A percentile compares a stretch with the other conserved stretches of the same genome.
These are phyloP conservation scores for Phylloporus arenicola DNA, from an alignment of 768 basidiomycete genomes.

Conservation along the genomic window DNA sequence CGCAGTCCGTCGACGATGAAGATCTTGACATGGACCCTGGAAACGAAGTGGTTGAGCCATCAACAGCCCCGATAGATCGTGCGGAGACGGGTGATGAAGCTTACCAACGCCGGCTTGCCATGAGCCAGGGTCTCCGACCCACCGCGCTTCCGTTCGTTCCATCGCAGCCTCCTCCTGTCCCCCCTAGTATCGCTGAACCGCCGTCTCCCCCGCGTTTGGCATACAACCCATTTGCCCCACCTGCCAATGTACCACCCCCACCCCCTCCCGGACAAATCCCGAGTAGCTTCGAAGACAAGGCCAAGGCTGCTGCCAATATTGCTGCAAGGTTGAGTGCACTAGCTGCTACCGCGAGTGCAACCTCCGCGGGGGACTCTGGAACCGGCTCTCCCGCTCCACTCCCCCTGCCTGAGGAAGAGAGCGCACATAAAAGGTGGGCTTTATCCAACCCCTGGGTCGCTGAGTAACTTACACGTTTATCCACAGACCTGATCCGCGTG, in stretches of 20 bases:
- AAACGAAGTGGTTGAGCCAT: conserved; percentile 3
- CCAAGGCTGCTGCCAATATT: conserved; percentile 76
- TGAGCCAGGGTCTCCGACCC: conserved; percentile 40
- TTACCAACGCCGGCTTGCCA: conserved; percentile 55
- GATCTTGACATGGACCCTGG: conserved; percentile 15
- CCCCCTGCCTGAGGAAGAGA: conserved; percentile 30
- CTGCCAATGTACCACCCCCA: conserved; percentile 54
- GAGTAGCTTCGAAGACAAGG: conserved; percentile 54
- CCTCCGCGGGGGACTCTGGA: conserved; percentile 22
- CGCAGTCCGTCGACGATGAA: conserved; percentile 15
- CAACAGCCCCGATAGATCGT: conserved; percentile 1
- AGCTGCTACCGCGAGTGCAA: conserved; percentile 29
- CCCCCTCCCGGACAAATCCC: conserved; percentile 49
- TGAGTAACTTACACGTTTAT: neutral
- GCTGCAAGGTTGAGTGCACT: conserved; percentile 69
- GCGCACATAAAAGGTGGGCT: conserved; percentile 12
- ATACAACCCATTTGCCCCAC: conserved; percentile 68
- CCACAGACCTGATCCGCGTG: conserved; percentile 54
- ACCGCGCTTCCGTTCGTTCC: conserved; percentile 27
- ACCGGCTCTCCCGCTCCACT: conserved; percentile 24
- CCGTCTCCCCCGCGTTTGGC: conserved; percentile 52
- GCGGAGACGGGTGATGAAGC: conserved; percentile 63
- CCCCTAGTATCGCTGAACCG: conserved; percentile 16
- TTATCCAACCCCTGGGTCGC: neutral
- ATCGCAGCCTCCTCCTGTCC: conserved; percentile 18